A percentile compares a stretch with the other conserved stretches of the same genome.
These are phyloP conservation scores for Pseudonitzschia pungens DNA, from an alignment of 108 stramenopile species.

Conservation along the genomic window DNA sequence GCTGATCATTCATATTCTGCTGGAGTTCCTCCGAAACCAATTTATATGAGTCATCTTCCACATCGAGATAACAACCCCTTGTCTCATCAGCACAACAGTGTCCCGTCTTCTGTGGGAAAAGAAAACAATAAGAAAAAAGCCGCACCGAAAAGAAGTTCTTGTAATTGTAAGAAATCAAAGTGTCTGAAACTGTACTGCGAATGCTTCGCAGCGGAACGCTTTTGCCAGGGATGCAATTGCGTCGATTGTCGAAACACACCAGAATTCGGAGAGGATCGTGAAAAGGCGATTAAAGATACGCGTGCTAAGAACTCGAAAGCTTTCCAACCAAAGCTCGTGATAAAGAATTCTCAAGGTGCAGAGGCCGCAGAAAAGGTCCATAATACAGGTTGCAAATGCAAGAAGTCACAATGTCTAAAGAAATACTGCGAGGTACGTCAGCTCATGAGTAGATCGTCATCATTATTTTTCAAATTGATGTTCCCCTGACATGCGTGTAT, in stretches of 20 bases:
- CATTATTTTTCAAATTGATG: not conserved
- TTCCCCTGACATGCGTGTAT: not conserved
- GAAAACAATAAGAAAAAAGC: constrained; percentile 29
- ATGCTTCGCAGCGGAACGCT: constrained; percentile 86
- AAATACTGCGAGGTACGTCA: constrained; percentile 93
- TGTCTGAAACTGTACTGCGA: constrained; percentile 97
- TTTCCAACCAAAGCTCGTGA: constrained; percentile 62
- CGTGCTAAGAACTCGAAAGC: constrained; percentile 84
- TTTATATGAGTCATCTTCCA: constrained; percentile 12
- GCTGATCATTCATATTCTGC: constrained; percentile 4
- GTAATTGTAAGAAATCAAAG: constrained; percentile 89
- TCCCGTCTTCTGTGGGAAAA: constrained; percentile 32
- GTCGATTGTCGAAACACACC: constrained; percentile 80
- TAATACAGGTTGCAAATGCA: constrained; percentile 94
- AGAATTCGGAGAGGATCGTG: constrained; percentile 57
- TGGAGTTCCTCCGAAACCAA: constrained; percentile 9
- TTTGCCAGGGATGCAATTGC: constrained; percentile 94
- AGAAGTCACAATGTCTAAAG: constrained; percentile 92
- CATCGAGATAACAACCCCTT: not conserved
- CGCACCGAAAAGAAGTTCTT: constrained; percentile 40
- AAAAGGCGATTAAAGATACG: constrained; percentile 89
- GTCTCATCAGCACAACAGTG: not conserved
- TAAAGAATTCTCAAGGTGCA: constrained; percentile 16
- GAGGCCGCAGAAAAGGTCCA: constrained; percentile 49
- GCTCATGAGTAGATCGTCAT: not conserved